Evolutionary conservation across 495 filamentous ascomycete genomes (phyloP).

Genomic region (Parathielavia appendiculata): DNA sequence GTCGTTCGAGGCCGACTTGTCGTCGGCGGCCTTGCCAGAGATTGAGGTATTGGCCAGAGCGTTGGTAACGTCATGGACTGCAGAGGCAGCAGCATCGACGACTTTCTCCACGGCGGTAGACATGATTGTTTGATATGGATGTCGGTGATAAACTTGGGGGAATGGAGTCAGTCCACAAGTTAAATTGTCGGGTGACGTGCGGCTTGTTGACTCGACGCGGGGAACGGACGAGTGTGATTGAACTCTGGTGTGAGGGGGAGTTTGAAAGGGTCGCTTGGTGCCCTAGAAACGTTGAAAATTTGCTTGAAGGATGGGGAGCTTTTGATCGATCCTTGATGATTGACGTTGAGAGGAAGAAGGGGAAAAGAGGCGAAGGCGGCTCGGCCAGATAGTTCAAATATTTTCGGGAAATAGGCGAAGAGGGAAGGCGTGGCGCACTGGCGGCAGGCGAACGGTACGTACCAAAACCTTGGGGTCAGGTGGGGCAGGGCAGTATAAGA

Average conservation of each 20-base stretch:
- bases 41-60: constrained; percentile 71
- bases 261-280: constrained; percentile 86
- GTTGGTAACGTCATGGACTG: constrained; percentile 79
- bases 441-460: constrained; percentile 28
- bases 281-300: constrained; percentile 62
- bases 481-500: constrained; percentile 22
- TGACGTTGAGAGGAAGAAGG: constrained; percentile 42
- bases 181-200: constrained; percentile 29
- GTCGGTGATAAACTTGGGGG: constrained; percentile 29
- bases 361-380: constrained; percentile 36
- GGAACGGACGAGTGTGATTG: constrained; percentile 43
- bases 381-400: constrained; percentile 44
- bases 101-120: constrained; percentile 59
- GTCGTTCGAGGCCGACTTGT: constrained; percentile 54
- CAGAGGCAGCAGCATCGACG: constrained; percentile 56
- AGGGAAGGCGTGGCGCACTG: constrained; percentile 33
- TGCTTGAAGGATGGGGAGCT: constrained; percentile 37
- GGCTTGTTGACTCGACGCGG: constrained; percentile 36
- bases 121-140: constrained; percentile 46
- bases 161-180: constrained; percentile 34
- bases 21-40: constrained; percentile 49
- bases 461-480: constrained; percentile 17
- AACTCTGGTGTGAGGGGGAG: constrained; percentile 55
- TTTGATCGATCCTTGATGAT: constrained; percentile 44
- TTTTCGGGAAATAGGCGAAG: constrained; percentile 42